Conservation (phyloP, 2,329 filamentous ascomycete genomes). For the Diaporthe aspalathi region DNA sequence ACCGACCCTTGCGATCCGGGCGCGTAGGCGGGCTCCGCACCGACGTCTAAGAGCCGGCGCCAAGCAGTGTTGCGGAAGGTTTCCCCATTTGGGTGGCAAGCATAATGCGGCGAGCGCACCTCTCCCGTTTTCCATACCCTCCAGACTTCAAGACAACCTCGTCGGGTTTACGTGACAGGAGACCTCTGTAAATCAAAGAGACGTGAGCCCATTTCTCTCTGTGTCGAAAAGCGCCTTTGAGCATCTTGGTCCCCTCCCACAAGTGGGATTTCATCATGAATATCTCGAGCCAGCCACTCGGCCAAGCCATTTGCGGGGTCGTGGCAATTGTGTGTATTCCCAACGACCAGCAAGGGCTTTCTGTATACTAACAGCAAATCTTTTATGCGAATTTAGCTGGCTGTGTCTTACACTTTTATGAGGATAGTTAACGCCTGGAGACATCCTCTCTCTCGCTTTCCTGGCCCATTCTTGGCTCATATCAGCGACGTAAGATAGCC, state of each 20-base stretch:
- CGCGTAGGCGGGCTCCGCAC: neutral
- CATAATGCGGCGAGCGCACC: neutral
- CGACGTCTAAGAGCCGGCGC: neutral
- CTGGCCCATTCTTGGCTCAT: neutral
- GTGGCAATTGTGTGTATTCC: neutral
- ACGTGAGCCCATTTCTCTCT: neutral
- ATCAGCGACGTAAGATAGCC: neutral
- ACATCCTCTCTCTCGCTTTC: slow-evolving; percentile 17
- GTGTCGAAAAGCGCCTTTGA: too few species aligned
- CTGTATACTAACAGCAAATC: neutral
- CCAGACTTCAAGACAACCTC: neutral
- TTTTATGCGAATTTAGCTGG: neutral
- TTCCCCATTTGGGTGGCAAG: neutral
- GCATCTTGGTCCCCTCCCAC: neutral
- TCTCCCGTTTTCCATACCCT: neutral
- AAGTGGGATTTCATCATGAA: neutral
- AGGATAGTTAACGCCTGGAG: neutral
- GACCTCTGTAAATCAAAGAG: neutral
- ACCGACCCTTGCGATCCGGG: neutral
- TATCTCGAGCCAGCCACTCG: neutral
- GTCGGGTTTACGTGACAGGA: neutral
- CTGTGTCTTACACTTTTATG: neutral
- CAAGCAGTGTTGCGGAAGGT: neutral
- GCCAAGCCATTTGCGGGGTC: neutral
- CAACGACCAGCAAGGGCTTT: neutral